Evolutionary conservation across 352 stramenopile species (phyloP), one percentile per base, ranked within the genome.

Genomic region (Thalassiosira livingstoniorum): DNA sequence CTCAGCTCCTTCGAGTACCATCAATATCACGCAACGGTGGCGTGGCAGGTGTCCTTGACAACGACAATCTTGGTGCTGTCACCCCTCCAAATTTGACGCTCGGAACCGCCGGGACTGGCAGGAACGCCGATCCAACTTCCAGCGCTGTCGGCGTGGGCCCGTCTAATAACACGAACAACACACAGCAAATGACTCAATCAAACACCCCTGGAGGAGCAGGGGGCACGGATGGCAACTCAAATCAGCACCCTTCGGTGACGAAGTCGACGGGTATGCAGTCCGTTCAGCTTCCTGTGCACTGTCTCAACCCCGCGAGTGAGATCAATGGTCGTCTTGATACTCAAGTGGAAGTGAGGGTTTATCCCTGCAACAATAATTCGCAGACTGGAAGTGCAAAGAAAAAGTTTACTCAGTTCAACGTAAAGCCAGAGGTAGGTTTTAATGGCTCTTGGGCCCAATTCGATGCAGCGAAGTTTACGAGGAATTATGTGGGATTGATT

Each of bases 321-420:
- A 67, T 94, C 66, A 94, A 94, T 57, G 80, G 85, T 57, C 75
- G 87, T 63, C 73, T 94, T 1, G 89, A 94, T 73, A 92, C 87
- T 2, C 89, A 93, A 71, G 89, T 94, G 1, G 89, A 94, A 76
- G 87, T 94, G 2, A 68, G 82, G 11, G 89, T 94, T 27, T 94
- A 94, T 64, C 89, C 89, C 34, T 94, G 89, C 74, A 94, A 92
- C 73, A 94, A 94, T 51, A 90, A 81, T 75, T 72, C 69, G 21
- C 75, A 77, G 34, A 4, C 18, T 3, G 45, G 55, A 23, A 75
- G 80, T 53, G n/a, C n/a, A n/a, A 92, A 93, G 62, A 92, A 92
- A 75, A 90, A 90, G 61, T 91, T 87, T 53, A 94, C 79, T 21
- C 85, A 87, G 25, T 92, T 94, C 69, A 91, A 80, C 39, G 89